These are phyloP conservation scores for Hanseniaspora occidentalis DNA, from an alignment of 805 yeast species.

Conservation along the genomic window DNA sequence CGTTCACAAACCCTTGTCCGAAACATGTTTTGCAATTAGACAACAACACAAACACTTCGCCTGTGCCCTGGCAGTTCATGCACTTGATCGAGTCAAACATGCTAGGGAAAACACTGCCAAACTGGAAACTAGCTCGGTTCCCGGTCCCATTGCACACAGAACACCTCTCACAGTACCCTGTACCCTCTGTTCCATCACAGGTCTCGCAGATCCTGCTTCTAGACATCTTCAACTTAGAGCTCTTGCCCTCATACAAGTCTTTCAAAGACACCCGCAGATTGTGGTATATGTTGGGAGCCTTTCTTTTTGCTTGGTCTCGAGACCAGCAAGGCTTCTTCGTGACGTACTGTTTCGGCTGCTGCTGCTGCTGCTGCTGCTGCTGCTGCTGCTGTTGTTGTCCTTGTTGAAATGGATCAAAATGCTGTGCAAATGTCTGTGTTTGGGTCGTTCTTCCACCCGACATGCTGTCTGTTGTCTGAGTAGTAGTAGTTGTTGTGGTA, in stretches of 20 bases:
- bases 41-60: constrained; percentile 21
- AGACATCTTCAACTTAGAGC: constrained; percentile 40
- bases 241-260: constrained; percentile 49
- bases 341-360: background rate
- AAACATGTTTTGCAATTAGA: constrained; percentile 31
- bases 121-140: constrained; percentile 24
- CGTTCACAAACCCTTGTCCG: constrained; percentile 34
- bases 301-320: background rate
- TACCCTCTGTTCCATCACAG: constrained; percentile 45
- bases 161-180: constrained; percentile 19
- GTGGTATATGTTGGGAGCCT: constrained; percentile 46
- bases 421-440: constrained; percentile 1
- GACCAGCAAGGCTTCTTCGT: background rate
- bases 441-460: no score
- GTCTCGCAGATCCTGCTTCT: constrained; percentile 34
- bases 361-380: background rate
- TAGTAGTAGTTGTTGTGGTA: background rate
- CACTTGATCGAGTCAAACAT: constrained; percentile 25
- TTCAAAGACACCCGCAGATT: constrained; percentile 37
- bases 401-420: constrained; percentile 3
- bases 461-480: constrained; percentile 1
- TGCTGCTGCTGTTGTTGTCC: background rate
- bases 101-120: background rate
- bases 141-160: constrained; percentile 32
- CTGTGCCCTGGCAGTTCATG: constrained; percentile 31